These are phyloP conservation scores for Carpinus viminea DNA, from an alignment of 306 rosid genomes.

Conservation along the genomic window DNA sequence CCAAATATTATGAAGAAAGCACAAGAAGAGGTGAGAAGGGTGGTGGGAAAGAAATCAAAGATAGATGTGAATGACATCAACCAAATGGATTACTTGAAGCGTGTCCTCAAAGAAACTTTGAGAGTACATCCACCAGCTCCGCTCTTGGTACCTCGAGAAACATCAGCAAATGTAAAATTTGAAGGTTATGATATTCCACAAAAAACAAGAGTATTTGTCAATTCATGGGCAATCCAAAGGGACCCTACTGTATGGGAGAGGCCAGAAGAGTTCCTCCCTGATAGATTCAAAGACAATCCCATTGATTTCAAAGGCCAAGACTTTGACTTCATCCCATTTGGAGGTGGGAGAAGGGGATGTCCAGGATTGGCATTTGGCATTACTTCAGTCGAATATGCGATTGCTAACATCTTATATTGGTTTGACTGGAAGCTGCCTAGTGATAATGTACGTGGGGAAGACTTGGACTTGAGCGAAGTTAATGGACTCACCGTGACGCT, in stretches of 20 bases:
- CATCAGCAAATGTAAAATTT: background rate
- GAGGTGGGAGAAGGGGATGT: slow-evolving; percentile 39
- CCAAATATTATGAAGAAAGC: slow-evolving; percentile 32
- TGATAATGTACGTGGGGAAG: background rate
- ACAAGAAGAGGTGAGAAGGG: slow-evolving; percentile 35
- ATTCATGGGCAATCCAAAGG: slow-evolving; percentile 34
- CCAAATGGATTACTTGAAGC: slow-evolving; percentile 37
- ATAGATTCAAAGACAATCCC: slow-evolving; percentile 19
- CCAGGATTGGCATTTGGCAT: slow-evolving; percentile 30
- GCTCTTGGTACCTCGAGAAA: slow-evolving; percentile 29
- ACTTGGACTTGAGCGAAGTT: background rate
- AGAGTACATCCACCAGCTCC: slow-evolving; percentile 40
- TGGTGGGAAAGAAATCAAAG: slow-evolving; percentile 23
- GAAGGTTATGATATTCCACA: slow-evolving; percentile 25
- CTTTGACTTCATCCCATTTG: slow-evolving; percentile 32
- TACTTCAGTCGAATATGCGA: background rate
- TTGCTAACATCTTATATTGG: slow-evolving; percentile 14
- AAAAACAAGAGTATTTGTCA: slow-evolving; percentile 27
- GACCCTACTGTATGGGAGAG: slow-evolving; percentile 32
- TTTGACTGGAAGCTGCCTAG: background rate
- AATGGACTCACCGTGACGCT: background rate
- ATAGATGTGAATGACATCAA: slow-evolving; percentile 19
- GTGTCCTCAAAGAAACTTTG: slow-evolving; percentile 35
- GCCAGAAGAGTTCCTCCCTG: slow-evolving; percentile 36
- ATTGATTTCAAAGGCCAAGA: slow-evolving; percentile 26